Base-by-base conservation (phyloP, 257 asterid genomes). In the Solanum clarkiae region DNA sequence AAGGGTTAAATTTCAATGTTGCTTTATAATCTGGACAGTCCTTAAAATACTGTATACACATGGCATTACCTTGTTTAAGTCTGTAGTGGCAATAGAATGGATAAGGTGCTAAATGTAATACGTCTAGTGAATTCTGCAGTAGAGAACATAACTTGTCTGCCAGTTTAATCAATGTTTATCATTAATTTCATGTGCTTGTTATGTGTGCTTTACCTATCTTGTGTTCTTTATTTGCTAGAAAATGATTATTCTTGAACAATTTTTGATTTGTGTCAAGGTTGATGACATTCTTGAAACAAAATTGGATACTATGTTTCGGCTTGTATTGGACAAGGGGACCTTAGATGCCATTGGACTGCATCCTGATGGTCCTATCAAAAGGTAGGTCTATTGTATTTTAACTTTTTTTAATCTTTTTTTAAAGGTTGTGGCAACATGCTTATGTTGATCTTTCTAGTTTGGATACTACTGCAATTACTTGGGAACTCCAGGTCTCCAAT, bases 261-360 rank as follows among this genome's bases (percentile, higher is more conserved):
- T 22, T 68, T 77, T 86, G 71, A 36, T 51, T 88, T 86, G 57
- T 87, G 86, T 86, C 80, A 92, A 96, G 99, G 98, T 91, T 84
- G 98, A 97, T 85, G 98, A 97, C 88, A 84, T 95, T 87, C 98
- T 97, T 85, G 99, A 97, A 49, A 91, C 99, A 53, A 97, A 93
- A 89, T 82, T 97, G 84, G 96, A 97, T 80, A 90, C 88, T 82
- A 92, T 87, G 90, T 97, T 94, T 92, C 94, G 92, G 92, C 97
- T 97, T 87, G 94, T 97, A 72, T 87, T 94, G 53, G 99, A 97
- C 87, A 97, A 97, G 87, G 99, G 99, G 45, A 95, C 99, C 17
- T 91, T 97, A 80, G 99, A 97, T 90, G 99, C 99, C 60, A 93
- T 95, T 84, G 99, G 99, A 81, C 88, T 97, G 90, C 99, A 95